A percentile compares a stretch with the other conserved stretches of the same genome.
Evolutionary conservation across 2,329 filamentous ascomycete genomes (phyloP).

Genomic region (Diaporthe sp.): DNA sequence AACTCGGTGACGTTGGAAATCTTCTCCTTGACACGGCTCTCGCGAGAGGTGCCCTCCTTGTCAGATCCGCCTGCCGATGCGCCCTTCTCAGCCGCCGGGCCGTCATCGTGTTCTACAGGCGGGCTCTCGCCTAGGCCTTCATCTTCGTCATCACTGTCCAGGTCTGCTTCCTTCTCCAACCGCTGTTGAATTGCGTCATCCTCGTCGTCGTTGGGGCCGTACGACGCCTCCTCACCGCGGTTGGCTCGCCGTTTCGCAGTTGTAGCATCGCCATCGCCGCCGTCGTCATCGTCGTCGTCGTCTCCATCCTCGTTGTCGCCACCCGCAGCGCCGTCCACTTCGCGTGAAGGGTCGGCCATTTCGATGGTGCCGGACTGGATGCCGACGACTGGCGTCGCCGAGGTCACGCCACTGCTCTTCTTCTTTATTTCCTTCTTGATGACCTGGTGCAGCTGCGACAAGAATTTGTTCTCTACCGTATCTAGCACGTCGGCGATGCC

Average conservation of each 20-base stretch:
- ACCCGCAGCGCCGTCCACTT: constrained; percentile 50
- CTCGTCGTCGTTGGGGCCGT: constrained; percentile 92
- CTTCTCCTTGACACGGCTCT: constrained; percentile 71
- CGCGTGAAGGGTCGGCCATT: constrained; percentile 52
- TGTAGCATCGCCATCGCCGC: constrained; percentile 82
- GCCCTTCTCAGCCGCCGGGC: constrained; percentile 51
- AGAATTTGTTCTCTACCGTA: constrained; percentile 83
- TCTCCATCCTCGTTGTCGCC: constrained; percentile 63
- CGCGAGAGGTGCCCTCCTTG: constrained; percentile 60
- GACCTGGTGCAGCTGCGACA: constrained; percentile 76
- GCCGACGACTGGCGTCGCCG: constrained; percentile 80
- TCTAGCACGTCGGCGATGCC: constrained; percentile 78
- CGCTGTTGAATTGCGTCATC: constrained; percentile 79
- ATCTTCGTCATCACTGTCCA: constrained; percentile 60
- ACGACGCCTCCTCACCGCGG: constrained; percentile 84
- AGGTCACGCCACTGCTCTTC: constrained; percentile 72
- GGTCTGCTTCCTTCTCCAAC: constrained; percentile 64
- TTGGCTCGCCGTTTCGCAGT: constrained; percentile 80
- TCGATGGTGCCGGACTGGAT: constrained; percentile 64
- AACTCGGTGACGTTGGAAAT: constrained; percentile 79
- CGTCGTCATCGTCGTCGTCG: constrained; percentile 76
- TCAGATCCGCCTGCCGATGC: constrained; percentile 45
- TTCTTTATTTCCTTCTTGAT: constrained; percentile 87
- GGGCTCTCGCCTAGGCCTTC: constrained; percentile 64
- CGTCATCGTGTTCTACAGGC: constrained; percentile 50